phyloP scores from a whole-genome alignment of 106 monocot species.

The Dendrobium huoshanense region DNA sequence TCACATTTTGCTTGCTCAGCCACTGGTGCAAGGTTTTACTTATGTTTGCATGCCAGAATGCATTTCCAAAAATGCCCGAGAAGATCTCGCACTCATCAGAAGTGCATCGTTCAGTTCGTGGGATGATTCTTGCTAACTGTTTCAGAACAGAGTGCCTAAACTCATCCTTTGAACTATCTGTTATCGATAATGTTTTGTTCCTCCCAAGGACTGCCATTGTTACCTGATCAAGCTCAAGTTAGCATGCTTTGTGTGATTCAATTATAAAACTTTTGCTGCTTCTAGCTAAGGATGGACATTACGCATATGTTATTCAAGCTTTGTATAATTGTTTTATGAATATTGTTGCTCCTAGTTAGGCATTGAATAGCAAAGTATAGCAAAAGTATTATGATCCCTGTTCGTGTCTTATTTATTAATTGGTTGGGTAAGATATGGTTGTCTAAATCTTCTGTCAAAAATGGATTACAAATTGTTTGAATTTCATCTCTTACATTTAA shows the following conservation, averaged over 20 bases:
- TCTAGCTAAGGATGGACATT: neutral
- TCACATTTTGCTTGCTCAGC: conserved; percentile 17
- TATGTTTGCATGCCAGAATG: conserved; percentile 27
- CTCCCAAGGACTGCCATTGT: conserved; percentile 28
- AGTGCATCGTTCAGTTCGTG: conserved; percentile 20
- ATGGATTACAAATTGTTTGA: no score
- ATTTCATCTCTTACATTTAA: no score
- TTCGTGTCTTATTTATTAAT: no score
- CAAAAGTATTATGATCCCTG: no score
- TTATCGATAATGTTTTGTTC: conserved; percentile 18
- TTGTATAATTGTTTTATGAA: no score
- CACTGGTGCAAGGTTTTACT: conserved; percentile 19
- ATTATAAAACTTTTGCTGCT: neutral
- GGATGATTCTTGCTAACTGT: conserved; percentile 11
- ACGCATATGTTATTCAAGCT: neutral
- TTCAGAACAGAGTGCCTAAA: conserved; percentile 21
- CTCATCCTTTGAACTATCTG: conserved; percentile 13
- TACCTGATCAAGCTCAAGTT: conserved; percentile 8
- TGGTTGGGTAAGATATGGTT: no score
- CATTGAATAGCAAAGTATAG: no score
- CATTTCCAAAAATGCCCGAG: conserved; percentile 36
- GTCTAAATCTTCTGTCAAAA: no score
- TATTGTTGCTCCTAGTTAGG: no score
- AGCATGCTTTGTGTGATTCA: neutral
- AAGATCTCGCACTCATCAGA: conserved; percentile 21